phyloP scores from a whole-genome alignment of 495 filamentous ascomycete species.

The Aspergillus ellipticus region DNA sequence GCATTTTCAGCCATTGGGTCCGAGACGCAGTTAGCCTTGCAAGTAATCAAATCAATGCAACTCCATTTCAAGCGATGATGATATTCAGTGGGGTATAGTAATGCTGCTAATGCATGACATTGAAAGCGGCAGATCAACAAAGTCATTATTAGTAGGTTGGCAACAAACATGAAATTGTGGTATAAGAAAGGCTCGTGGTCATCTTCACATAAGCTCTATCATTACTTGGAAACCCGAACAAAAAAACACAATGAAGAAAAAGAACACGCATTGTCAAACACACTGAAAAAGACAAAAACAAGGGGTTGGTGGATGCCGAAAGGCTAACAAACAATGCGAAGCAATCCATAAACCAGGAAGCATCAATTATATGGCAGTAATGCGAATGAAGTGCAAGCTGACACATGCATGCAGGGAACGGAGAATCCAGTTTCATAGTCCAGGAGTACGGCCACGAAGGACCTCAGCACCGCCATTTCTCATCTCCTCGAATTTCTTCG shows the following conservation, averaged over 20 bases:
- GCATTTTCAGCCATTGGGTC: constrained; percentile 8
- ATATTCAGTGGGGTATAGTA: neutral
- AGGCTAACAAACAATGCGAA: no score
- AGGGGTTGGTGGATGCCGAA: neutral
- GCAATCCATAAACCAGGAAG: no score
- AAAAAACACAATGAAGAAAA: neutral
- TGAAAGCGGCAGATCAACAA: neutral
- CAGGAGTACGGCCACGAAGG: constrained; percentile 33
- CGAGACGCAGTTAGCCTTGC: constrained; percentile 10
- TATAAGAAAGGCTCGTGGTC: neutral
- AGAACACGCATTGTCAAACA: neutral
- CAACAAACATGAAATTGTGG: neutral
- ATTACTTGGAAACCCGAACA: neutral
- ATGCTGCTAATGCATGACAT: neutral
- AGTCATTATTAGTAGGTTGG: neutral
- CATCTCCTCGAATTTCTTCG: constrained; percentile 41
- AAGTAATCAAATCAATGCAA: constrained; percentile 7
- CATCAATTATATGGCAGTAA: no score
- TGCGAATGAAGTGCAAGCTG: no score
- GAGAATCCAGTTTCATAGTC: no score
- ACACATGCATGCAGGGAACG: neutral
- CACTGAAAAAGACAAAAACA: neutral
- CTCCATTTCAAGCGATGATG: neutral
- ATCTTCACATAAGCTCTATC: constrained; percentile 1
- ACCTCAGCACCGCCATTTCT: constrained; percentile 41